Percentiles rank a stretch among this genome's conserved stretches.
Conservation (phyloP, 495 filamentous ascomycete species). For the Cercophora scortea region DNA sequence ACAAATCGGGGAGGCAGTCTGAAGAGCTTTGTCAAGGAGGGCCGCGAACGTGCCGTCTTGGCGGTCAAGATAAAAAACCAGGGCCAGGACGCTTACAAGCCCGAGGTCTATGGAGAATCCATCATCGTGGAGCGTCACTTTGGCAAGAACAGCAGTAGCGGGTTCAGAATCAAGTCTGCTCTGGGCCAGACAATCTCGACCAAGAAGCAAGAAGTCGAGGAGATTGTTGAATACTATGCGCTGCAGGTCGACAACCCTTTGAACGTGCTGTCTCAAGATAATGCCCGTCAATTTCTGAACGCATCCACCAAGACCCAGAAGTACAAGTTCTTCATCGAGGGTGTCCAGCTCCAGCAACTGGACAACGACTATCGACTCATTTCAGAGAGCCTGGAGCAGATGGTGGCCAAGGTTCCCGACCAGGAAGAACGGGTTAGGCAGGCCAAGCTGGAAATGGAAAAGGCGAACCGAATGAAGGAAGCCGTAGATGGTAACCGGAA, state of each 20-base stretch:
- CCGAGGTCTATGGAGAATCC: constrained; percentile 72
- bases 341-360: constrained; percentile 85
- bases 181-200: constrained; percentile 65
- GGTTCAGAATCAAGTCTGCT: constrained; percentile 79
- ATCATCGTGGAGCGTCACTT: constrained; percentile 91
- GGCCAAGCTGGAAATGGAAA: constrained; percentile 29
- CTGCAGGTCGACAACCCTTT: constrained; percentile 96
- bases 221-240: constrained; percentile 85
- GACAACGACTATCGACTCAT: constrained; percentile 86
- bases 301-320: constrained; percentile 73
- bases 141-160: constrained; percentile 61
- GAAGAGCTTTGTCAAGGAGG: constrained; percentile 89
- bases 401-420: constrained; percentile 36
- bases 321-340: constrained; percentile 95
- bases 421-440: constrained; percentile 58
- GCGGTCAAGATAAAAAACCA: constrained; percentile 85
- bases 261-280: constrained; percentile 95
- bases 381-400: constrained; percentile 40
- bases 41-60: constrained; percentile 50
- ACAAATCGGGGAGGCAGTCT: constrained; percentile 93
- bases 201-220: constrained; percentile 82
- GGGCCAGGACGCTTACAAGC: constrained; percentile 74
- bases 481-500: constrained; percentile 49
- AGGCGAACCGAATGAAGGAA: constrained; percentile 41
- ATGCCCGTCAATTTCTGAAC: constrained; percentile 88